These are phyloP conservation scores for Talaromyces verruculosus DNA, from an alignment of 2,329 filamentous ascomycete species.

Conservation along the genomic window DNA sequence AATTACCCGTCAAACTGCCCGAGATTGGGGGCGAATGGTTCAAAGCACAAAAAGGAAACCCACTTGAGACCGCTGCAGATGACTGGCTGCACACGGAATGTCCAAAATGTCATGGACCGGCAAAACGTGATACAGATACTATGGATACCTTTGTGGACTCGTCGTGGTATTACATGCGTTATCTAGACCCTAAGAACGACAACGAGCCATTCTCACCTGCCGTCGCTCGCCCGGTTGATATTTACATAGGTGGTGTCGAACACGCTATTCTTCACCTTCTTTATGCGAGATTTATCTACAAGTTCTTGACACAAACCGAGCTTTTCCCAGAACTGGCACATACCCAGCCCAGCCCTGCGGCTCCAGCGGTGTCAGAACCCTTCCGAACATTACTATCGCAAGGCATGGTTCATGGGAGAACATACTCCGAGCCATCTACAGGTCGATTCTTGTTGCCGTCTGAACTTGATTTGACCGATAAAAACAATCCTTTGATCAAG, in stretches of 20 bases:
- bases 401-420: conserved; percentile 90
- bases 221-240: conserved; percentile 68
- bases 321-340: conserved; percentile 41
- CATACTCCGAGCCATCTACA: conserved; percentile 70
- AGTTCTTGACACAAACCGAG: conserved; percentile 66
- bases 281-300: conserved; percentile 87
- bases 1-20: conserved; percentile 76
- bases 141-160: conserved; percentile 98
- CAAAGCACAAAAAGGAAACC: conserved; percentile 70
- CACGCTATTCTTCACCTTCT: conserved; percentile 88
- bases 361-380: conserved; percentile 61
- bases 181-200: conserved; percentile 68
- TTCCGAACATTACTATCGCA: conserved; percentile 82
- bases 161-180: conserved; percentile 89
- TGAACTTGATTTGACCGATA: conserved; percentile 66
- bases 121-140: conserved; percentile 83
- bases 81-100: conserved; percentile 76
- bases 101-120: conserved; percentile 66
- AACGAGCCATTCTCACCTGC: conserved; percentile 61
- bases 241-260: conserved; percentile 88
- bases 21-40: conserved; percentile 67
- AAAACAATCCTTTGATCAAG: conserved; percentile 60
- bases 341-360: conserved; percentile 30
- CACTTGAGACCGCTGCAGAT: conserved; percentile 64
- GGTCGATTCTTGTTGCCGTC: conserved; percentile 74